Conservation (phyloP, 1,139 yeast genomes). For the Magnusiomyces ingens region DNA sequence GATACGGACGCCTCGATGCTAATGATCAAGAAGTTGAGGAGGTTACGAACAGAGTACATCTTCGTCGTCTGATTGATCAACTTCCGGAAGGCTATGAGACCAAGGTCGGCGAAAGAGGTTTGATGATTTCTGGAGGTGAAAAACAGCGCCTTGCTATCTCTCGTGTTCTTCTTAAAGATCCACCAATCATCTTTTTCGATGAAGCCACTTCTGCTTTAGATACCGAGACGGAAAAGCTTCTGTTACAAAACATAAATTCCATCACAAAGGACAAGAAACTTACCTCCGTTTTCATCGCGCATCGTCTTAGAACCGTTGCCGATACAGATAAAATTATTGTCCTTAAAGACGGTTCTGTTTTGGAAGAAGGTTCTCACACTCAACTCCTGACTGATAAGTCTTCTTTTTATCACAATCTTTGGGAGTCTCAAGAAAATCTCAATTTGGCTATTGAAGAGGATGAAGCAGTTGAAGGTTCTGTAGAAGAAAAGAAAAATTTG, state of each 20-base stretch:
- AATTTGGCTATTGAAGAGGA: slow-evolving; percentile 12
- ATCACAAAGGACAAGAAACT: slow-evolving; percentile 51
- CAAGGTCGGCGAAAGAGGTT: slow-evolving; percentile 94
- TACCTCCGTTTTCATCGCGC: slow-evolving; percentile 91
- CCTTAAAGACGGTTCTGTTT: slow-evolving; percentile 66
- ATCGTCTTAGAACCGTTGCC: slow-evolving; percentile 85
- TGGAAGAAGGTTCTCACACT: slow-evolving; percentile 80
- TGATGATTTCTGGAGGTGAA: slow-evolving; percentile 99
- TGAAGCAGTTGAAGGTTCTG: slow-evolving; percentile 8
- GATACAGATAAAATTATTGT: slow-evolving; percentile 93
- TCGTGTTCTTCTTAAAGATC: slow-evolving; percentile 69
- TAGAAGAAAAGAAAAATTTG: neutral
- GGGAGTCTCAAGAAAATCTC: slow-evolving; percentile 83
- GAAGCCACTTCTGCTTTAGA: slow-evolving; percentile 97
- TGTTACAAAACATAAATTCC: slow-evolving; percentile 62
- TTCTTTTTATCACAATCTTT: slow-evolving; percentile 68
- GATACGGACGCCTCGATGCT: slow-evolving; percentile 78
- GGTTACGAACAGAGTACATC: slow-evolving; percentile 64
- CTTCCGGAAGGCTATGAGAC: slow-evolving; percentile 82
- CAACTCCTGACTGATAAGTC: slow-evolving; percentile 46
- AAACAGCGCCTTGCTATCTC: slow-evolving; percentile 94
- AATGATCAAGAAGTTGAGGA: slow-evolving; percentile 60
- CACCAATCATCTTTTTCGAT: slow-evolving; percentile 90
- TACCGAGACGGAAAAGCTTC: slow-evolving; percentile 88
- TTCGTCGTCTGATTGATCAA: slow-evolving; percentile 54